A percentile compares a stretch with the other conserved stretches of the same genome.
phyloP scores from a whole-genome alignment of 306 rosid species.

The Prunus salicina region DNA sequence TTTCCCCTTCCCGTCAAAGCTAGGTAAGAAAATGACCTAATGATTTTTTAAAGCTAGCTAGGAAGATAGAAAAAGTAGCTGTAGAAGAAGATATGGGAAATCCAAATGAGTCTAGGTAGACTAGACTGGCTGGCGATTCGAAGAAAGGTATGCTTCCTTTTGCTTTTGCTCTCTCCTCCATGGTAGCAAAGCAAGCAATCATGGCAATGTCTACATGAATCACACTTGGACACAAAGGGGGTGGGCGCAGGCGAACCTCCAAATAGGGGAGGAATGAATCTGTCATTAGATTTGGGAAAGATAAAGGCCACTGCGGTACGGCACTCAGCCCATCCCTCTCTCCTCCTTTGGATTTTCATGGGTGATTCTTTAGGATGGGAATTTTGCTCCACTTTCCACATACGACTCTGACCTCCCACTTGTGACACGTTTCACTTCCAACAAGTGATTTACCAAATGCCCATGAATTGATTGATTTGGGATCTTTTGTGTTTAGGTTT shows the following conservation, averaged over 20 bases:
- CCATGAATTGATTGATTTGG: neutral
- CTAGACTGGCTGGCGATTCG: neutral
- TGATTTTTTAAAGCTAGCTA: neutral
- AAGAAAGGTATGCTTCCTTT: neutral
- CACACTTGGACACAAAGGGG: neutral
- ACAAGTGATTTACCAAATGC: neutral
- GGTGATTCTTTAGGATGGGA: neutral
- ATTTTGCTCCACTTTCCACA: neutral
- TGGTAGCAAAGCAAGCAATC: neutral
- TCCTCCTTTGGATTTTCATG: neutral
- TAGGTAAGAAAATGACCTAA: neutral
- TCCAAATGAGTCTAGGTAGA: neutral
- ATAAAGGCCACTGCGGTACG: conserved; percentile 14
- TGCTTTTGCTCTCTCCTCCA: neutral
- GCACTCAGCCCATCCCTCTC: neutral
- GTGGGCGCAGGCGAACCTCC: neutral
- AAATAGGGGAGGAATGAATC: conserved; percentile 16
- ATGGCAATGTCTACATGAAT: neutral
- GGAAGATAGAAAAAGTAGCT: no score
- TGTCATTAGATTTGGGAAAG: neutral
- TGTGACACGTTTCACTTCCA: neutral
- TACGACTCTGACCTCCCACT: neutral
- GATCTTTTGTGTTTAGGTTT: neutral
- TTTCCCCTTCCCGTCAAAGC: neutral
- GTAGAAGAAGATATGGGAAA: neutral